Evolutionary conservation across 495 filamentous ascomycete species (phyloP).

Genomic region (Melanomma pulvis-pyrius): DNA sequence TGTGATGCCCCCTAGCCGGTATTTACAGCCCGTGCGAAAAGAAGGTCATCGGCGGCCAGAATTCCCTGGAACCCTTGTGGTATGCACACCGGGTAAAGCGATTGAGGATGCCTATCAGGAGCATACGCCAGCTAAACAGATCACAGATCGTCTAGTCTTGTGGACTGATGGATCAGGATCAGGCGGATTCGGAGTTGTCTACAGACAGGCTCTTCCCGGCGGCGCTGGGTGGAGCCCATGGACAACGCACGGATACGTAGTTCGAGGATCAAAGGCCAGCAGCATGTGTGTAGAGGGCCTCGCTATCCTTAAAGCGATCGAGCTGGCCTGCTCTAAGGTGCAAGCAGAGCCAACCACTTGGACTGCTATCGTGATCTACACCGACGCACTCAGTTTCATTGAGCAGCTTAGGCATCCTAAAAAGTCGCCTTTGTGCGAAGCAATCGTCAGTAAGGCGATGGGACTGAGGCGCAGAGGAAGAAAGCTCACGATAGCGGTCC

Average conservation of each 20-base stretch:
- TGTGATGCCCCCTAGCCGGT: not conserved
- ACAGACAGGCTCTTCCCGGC: not conserved
- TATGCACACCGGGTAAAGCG: not conserved
- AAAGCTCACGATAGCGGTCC: not conserved
- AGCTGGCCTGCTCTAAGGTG: not conserved
- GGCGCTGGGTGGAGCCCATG: not conserved
- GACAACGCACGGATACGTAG: slow-evolving; percentile 2
- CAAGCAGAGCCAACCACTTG: not conserved
- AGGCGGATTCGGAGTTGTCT: slow-evolving; percentile 5
- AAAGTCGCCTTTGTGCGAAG: not conserved
- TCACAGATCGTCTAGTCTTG: not conserved
- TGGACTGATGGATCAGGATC: slow-evolving; percentile 7
- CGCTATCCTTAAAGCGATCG: slow-evolving; percentile 9
- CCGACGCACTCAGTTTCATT: not conserved
- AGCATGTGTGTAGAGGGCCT: not conserved
- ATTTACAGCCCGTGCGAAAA: not conserved
- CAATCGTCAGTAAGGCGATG: slow-evolving; percentile 1
- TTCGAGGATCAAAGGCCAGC: not conserved
- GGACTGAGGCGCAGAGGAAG: not conserved
- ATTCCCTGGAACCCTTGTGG: slow-evolving; percentile 4
- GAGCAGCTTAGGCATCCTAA: not conserved
- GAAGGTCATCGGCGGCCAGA: not conserved
- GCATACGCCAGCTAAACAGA: slow-evolving; percentile 2
- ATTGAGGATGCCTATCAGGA: not conserved
- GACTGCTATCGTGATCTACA: slow-evolving; percentile 3